phyloP scores from a whole-genome alignment of 768 basidiomycete species.

The Amanita rubescens region DNA sequence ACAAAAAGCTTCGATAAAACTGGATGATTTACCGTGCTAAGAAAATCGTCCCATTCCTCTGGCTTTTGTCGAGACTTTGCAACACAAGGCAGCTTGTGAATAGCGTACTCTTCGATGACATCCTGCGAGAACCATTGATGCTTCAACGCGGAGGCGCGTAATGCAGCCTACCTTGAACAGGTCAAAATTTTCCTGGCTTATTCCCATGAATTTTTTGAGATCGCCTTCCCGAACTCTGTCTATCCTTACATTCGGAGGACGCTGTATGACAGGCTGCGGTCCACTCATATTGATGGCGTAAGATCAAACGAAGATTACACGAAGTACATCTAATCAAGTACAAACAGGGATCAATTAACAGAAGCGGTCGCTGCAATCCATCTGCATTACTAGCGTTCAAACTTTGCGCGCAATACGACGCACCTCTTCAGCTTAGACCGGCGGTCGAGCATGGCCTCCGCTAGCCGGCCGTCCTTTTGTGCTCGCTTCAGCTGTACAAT shows the following conservation, averaged over 20 bases:
- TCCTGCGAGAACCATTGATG: background rate
- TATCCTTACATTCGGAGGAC: background rate
- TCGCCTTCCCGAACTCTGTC: background rate
- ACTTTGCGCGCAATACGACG: background rate
- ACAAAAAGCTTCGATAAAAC: background rate
- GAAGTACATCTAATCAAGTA: background rate
- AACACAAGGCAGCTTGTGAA: background rate
- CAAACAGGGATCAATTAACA: constrained; percentile 25
- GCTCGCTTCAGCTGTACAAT: constrained; percentile 62
- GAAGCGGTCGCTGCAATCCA: constrained; percentile 37
- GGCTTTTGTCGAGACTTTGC: background rate
- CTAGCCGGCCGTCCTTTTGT: constrained; percentile 70
- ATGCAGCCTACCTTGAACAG: background rate
- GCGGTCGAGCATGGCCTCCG: constrained; percentile 78
- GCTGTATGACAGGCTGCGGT: background rate
- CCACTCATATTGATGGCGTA: background rate
- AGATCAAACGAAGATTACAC: background rate
- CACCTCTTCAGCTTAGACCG: constrained; percentile 82
- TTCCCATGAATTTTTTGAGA: background rate
- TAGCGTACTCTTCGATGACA: background rate
- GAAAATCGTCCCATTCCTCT: background rate
- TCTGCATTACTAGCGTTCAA: background rate
- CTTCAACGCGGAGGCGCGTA: background rate
- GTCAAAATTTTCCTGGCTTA: background rate
- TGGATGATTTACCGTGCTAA: background rate